Evolutionary conservation across 2,329 filamentous ascomycete genomes (phyloP).

Genomic region (Fusarium protoensiforme): DNA sequence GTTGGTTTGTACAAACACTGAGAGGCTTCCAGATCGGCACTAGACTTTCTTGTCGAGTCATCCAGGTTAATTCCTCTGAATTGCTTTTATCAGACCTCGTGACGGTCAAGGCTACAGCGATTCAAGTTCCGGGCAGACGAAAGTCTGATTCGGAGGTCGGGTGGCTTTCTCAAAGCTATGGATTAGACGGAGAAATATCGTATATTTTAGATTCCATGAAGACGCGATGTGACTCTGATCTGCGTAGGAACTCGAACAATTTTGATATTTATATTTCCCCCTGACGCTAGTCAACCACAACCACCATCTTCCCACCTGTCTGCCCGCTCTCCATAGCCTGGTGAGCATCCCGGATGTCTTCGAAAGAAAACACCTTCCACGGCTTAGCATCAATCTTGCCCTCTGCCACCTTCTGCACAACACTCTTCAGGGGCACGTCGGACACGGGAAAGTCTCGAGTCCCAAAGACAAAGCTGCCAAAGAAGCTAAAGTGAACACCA

Average conservation of each 20-base stretch:
- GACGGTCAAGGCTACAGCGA: not conserved
- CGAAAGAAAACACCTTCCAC: slow-evolving; percentile 46
- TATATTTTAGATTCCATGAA: not conserved
- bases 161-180: not conserved
- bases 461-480: slow-evolving; percentile 53
- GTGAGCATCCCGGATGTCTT: slow-evolving; percentile 42
- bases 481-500: slow-evolving; percentile 59
- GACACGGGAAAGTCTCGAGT: slow-evolving; percentile 46
- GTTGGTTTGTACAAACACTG: too few relatives aligned
- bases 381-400: slow-evolving; percentile 49
- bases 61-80: not conserved
- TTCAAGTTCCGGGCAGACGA: not conserved
- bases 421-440: slow-evolving; percentile 43
- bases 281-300: not conserved
- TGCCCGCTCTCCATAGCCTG: not conserved
- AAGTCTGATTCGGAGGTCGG: not conserved
- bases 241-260: not conserved
- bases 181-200: too few relatives aligned
- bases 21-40: not conserved
- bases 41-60: not conserved
- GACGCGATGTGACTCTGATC: not conserved
- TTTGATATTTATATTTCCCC: not conserved
- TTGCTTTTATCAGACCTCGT: not conserved
- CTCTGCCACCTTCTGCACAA: slow-evolving; percentile 50
- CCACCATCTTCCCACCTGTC: not conserved